Evolutionary conservation across 2,329 filamentous ascomycete species (phyloP), one percentile per base, ranked within the genome.

Genomic region (Aspergillus udagawae): DNA sequence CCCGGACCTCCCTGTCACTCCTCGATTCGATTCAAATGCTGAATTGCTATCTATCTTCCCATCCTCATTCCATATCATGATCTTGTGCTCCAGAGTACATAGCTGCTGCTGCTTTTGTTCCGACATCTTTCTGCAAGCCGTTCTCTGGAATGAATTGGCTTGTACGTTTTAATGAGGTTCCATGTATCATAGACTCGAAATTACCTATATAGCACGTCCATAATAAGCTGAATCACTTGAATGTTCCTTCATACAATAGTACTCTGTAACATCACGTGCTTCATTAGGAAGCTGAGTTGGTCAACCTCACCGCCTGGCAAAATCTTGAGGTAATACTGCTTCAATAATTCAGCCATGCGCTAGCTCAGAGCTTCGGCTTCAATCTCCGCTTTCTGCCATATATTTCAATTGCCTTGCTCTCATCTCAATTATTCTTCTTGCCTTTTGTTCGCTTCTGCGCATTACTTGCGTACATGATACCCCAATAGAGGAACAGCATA

Each of bases 21-120:
- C 51, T 54, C 21, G 27, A 44, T 42, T 47, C 44, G 50, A 41
- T 54, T 35, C 42, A 51, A 12, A 48, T 47, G 28, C 14, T 59
- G 38, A 42, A 52, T 48, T 42, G 56, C 25, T 57, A 49, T 60
- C 48, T 41, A 7, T 29, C 52, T 65, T 64, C 52, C 48, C 59
- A 67, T 69, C 60, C 62, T 67, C 55, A 54, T 66, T 60, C 54
- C 48, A 62, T 67, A 63, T 65, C 63, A 50, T 48, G 53, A 53
- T 35, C 49, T 57, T 58, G 61, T 68, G 59, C 63, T 65, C 65
- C 58, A 62, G 65, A 63, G 66, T 66, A 64, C 49, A 55, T n/a
- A 49, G 53, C 62, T 25, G 6, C 21, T 25, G 6, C 21, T 47
- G 44, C 54, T 60, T 61, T 60, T 61, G 44, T 45, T 61, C 59